phyloP scores from a whole-genome alignment of 345 rosid genomes.

The Syzygium aqueum region DNA sequence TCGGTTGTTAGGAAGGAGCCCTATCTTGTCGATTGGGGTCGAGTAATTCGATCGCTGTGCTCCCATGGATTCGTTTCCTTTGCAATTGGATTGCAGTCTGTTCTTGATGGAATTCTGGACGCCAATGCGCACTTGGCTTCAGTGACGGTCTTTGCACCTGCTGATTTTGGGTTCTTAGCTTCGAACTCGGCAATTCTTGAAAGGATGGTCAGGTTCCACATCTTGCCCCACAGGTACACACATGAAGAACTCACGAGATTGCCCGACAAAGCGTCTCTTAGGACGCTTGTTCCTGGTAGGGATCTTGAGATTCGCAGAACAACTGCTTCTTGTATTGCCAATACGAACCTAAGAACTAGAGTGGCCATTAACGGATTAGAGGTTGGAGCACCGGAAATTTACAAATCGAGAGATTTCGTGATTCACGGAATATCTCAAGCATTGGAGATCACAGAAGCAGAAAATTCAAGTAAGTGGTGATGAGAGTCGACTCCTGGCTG shows the following conservation, averaged over 20 bases:
- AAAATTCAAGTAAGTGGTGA: not conserved
- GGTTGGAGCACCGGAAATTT: slow-evolving; percentile 45
- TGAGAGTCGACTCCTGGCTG: not conserved
- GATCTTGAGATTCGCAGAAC: slow-evolving; percentile 25
- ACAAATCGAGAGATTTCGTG: slow-evolving; percentile 31
- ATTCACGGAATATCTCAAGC: slow-evolving; percentile 54
- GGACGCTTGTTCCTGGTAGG: slow-evolving; percentile 38
- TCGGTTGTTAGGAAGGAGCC: slow-evolving; percentile 12
- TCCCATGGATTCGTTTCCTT: slow-evolving; percentile 65
- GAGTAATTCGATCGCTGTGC: slow-evolving; percentile 47
- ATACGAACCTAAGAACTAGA: not conserved
- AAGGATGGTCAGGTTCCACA: slow-evolving; percentile 45
- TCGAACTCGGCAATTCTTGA: slow-evolving; percentile 44
- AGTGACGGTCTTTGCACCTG: slow-evolving; percentile 57
- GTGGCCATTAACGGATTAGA: slow-evolving; percentile 38
- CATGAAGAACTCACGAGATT: slow-evolving; percentile 30
- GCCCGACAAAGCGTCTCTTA: slow-evolving; percentile 26
- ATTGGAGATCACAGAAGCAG: slow-evolving; percentile 14
- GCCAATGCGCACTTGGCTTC: slow-evolving; percentile 29
- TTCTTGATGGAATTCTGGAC: slow-evolving; percentile 42
- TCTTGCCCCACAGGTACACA: slow-evolving; percentile 33
- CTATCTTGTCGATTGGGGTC: slow-evolving; percentile 39
- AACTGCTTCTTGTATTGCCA: not conserved
- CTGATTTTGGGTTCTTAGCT: slow-evolving; percentile 32
- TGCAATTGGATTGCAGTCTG: slow-evolving; percentile 64